Conservation (phyloP, 2,329 filamentous ascomycete genomes). For the Cryoendolithus antarcticus region DNA sequence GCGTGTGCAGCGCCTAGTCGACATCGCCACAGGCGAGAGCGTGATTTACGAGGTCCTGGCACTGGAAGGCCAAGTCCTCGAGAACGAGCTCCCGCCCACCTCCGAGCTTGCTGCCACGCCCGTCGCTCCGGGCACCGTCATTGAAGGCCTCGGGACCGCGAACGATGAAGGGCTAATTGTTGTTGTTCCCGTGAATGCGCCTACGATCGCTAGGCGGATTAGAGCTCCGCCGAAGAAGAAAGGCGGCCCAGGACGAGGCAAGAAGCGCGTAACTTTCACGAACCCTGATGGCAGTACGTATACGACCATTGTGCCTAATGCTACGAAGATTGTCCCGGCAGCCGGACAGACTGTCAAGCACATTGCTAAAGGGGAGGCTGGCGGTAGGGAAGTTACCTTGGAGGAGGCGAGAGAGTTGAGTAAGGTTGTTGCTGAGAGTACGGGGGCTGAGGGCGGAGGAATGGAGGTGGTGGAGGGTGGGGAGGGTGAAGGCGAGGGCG, state of each 20-base stretch:
- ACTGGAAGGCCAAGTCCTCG: conserved; percentile 63
- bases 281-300: conserved; percentile 31
- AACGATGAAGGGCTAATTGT: conserved; percentile 49
- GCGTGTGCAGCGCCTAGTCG: conserved; percentile 59
- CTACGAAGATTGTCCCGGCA: conserved; percentile 24
- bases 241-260: conserved; percentile 68
- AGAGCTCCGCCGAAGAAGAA: conserved; percentile 66
- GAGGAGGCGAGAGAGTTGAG: conserved; percentile 28
- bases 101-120: conserved; percentile 35
- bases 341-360: conserved; percentile 23
- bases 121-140: conserved; percentile 45
- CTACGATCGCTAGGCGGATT: conserved; percentile 41
- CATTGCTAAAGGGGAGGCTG: conserved; percentile 23
- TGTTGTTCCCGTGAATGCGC: conserved; percentile 17
- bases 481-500: conserved; percentile 33
- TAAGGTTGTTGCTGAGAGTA: too few species aligned
- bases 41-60: conserved; percentile 77
- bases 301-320: conserved; percentile 24
- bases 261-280: conserved; percentile 55
- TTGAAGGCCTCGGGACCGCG: conserved; percentile 48
- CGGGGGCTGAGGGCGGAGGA: conserved; percentile 23
- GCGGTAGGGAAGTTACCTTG: conserved; percentile 25
- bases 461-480: conserved; percentile 29
- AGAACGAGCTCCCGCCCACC: conserved; percentile 63
- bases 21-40: conserved; percentile 63